A percentile compares a stretch with the other conserved stretches of the same genome.
Evolutionary conservation across 2,329 filamentous ascomycete species (phyloP).

Genomic region (Blastomyces percursus): DNA sequence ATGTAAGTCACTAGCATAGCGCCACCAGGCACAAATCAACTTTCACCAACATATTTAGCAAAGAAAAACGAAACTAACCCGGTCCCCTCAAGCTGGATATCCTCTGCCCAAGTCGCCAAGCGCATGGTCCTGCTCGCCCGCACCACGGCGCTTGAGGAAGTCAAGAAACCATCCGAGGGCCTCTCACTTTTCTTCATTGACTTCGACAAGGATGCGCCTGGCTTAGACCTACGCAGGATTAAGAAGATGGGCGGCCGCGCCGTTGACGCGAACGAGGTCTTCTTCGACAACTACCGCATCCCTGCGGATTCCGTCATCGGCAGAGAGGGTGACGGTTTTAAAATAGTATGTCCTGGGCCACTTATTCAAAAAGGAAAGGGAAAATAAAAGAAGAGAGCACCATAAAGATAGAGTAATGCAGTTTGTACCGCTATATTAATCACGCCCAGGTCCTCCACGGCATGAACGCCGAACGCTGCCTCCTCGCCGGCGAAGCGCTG

Average conservation of each 20-base stretch:
- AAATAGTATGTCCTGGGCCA: constrained; percentile 40
- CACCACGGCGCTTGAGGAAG: constrained; percentile 58
- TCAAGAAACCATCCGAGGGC: constrained; percentile 59
- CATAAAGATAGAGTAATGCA: not conserved
- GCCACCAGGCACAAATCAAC: not conserved
- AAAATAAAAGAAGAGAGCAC: not conserved
- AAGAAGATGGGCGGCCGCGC: constrained; percentile 78
- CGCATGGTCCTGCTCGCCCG: constrained; percentile 77
- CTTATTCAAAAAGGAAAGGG: not conserved
- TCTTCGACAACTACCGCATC: constrained; percentile 69
- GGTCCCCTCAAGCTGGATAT: constrained; percentile 52
- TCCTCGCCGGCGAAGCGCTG: constrained; percentile 67
- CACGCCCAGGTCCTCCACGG: constrained; percentile 51
- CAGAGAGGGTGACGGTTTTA: constrained; percentile 64
- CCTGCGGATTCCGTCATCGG: constrained; percentile 57
- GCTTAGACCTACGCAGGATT: constrained; percentile 59
- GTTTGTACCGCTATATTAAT: not conserved
- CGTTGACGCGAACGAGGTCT: constrained; percentile 77
- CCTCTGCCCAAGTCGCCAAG: constrained; percentile 66
- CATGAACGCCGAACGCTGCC: constrained; percentile 68
- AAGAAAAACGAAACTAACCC: constrained; percentile 7
- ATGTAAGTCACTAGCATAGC: constrained; percentile 35
- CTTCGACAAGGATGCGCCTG: constrained; percentile 50
- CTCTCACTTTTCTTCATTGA: constrained; percentile 74
- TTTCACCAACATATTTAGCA: not conserved